Base-by-base conservation (phyloP, 2,329 filamentous ascomycete genomes). In the Aspergillus pseudonomiae region DNA sequence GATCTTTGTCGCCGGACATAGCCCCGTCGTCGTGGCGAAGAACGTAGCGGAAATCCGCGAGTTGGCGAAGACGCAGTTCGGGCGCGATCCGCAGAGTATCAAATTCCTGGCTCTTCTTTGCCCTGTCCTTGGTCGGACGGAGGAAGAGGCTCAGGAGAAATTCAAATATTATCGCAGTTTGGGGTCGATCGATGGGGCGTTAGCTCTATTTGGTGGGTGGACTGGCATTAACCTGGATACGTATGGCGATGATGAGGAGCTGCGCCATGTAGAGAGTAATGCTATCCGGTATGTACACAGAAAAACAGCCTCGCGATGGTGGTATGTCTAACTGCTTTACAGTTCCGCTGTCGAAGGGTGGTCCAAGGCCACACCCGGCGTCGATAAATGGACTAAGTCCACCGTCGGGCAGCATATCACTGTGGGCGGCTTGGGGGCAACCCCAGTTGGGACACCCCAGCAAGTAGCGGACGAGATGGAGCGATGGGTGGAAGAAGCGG, bases 171-270 rank as follows among this genome's bases (percentile, higher is more conserved):
- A 87, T 64, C 80, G 84, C 11, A 82, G 83, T 61, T 86, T 91
- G 70, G 90, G 88, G 0, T 85, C 84, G 2, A 81, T 85, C 48
- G 90, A 89, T 67, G 90, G 90, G 2, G 90, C 89, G 0, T 73
- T 92, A 62, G 88, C 89, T 1, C 75, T 92, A 21, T 93, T 92
- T 69, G 89, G 89, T 24, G 90, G 90, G 1, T 93, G 90, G 89
- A 92, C 90, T 0, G 90, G 88, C 0, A 88, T 89, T 54, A 86
- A 91, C 71, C 77, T 90, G 28, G 79, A 82, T 7, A 78, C 83
- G 50, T 90, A 89, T 67, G 83, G 78, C 0, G 87, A 90, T 30
- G 87, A 90, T 48, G 83, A 90, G 70, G 88, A 90, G 72, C 76
- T 90, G 57, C 77, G 86, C 14, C 79, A 85, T 60, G 85, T 89